These are phyloP conservation scores for Remersonia thermophila DNA, from an alignment of 2,329 filamentous ascomycete genomes.

Conservation along the genomic window DNA sequence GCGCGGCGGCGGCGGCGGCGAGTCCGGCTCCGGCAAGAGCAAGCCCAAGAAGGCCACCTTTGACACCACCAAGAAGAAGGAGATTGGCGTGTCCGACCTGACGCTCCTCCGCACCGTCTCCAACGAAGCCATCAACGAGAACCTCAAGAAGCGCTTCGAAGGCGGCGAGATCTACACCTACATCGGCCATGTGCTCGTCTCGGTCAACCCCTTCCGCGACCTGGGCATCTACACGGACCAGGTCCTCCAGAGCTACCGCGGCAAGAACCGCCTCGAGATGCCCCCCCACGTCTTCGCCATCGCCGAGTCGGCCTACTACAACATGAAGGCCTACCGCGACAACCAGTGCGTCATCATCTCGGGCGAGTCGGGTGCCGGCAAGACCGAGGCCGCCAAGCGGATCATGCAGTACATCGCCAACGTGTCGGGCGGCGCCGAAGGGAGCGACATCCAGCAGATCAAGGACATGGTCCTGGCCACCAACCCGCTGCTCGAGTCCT, in stretches of 20 bases:
- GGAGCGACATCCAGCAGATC: slow-evolving; percentile 84
- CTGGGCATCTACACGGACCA: slow-evolving; percentile 95
- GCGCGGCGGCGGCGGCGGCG: slow-evolving; percentile 29
- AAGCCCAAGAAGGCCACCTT: slow-evolving; percentile 93
- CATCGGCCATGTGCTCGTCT: slow-evolving; percentile 98
- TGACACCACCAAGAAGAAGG: slow-evolving; percentile 96
- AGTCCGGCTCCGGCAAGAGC: slow-evolving; percentile 26
- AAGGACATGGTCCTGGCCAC: slow-evolving; percentile 99
- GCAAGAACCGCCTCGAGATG: slow-evolving; percentile 92
- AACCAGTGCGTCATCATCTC: slow-evolving; percentile 99
- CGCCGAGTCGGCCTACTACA: slow-evolving; percentile 93
- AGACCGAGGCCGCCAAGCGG: slow-evolving; percentile 95
- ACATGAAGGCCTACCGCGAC: slow-evolving; percentile 99
- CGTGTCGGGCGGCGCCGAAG: slow-evolving; percentile 66
- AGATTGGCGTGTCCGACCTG: slow-evolving; percentile 95
- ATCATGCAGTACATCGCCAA: slow-evolving; percentile 99
- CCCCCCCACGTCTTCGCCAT: slow-evolving; percentile 96
- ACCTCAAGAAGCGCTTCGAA: slow-evolving; percentile 95
- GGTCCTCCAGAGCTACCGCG: slow-evolving; percentile 85
- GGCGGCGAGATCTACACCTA: slow-evolving; percentile 98
- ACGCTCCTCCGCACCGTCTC: slow-evolving; percentile 97
- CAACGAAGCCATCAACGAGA: slow-evolving; percentile 98
- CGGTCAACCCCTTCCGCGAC: slow-evolving; percentile 95
- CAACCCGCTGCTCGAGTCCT: slow-evolving; percentile 91
- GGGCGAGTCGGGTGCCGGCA: slow-evolving; percentile 93